phyloP scores from a whole-genome alignment of 257 asterid species.

The Nicotiana noctiflora region DNA sequence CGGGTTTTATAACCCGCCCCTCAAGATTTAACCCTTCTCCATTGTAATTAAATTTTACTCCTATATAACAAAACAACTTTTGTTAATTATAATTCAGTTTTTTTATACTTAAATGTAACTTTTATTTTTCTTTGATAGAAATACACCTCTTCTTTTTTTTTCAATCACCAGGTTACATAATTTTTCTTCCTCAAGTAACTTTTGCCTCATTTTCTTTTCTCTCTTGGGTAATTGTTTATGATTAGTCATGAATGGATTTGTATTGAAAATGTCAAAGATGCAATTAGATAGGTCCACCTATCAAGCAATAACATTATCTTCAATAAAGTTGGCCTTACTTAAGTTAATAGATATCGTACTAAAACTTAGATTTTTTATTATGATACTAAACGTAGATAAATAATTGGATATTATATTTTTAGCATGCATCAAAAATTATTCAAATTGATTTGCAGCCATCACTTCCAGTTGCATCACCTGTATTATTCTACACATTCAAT shows the following conservation, averaged over 20 bases:
- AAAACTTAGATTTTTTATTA: neutral
- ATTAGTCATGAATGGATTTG: neutral
- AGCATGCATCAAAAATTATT: no score
- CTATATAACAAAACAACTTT: no score
- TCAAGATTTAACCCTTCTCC: neutral
- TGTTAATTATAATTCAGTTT: no score
- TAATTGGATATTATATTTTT: neutral
- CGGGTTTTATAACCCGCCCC: neutral
- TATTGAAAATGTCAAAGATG: neutral
- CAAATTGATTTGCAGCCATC: no score
- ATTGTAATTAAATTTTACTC: no score
- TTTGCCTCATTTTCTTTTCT: neutral
- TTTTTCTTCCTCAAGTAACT: neutral
- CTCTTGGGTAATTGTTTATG: neutral
- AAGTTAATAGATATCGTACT: slow-evolving; percentile 4
- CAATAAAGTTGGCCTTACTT: neutral
- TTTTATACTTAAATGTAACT: no score
- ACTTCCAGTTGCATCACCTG: no score
- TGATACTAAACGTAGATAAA: neutral
- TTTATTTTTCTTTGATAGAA: no score
- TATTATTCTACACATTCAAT: no score
- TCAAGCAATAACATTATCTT: neutral
- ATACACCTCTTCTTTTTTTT: no score
- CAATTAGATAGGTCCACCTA: neutral
- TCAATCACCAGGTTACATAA: no score